Evolutionary conservation across 2,329 filamentous ascomycete genomes (phyloP), one percentile per base, ranked within the genome.

Genomic region (Pestalotiopsis fici): DNA sequence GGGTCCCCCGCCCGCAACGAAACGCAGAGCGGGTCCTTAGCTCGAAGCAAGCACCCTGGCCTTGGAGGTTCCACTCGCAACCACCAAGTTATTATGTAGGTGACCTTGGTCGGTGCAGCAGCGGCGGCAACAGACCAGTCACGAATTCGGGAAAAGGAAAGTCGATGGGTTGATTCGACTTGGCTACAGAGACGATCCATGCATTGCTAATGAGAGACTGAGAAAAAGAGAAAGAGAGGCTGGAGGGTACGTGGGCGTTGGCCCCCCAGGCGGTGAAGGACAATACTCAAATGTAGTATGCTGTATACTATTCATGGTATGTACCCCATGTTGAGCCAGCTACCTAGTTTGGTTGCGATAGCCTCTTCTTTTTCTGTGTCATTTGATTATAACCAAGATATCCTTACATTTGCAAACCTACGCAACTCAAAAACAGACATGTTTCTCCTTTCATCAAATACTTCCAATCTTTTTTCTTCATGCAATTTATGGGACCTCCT

Each of bases 1-100:
- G 62, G 62, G 62, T 35, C 62, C 43, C 62, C 62, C 59, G 21
- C 59, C 57, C 57, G 31, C 27, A 39, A 21, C 57, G 27, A 60
- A 60, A 39, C 57, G 25, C 59, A 35, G 37, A 35, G 28, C 27
- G 27, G 57, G 55, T 25, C 57, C 57, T 21, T 23, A 27, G 23
- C 27, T 57, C 18, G 18, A 21, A n/a, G 43, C 43, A 50, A 50
- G 43, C 21, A 50, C 43, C 43, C 43, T 50, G 43, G n/a, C 43
- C 31, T 35, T 35, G 31, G 43, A n/a, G 43, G 43, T 50, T 50
- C 43, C 43, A 50, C 43, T 50, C n/a, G 43, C 21, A 50, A 50
- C 43, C 43, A 21, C 7, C 31, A 35, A 35, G 31, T 35, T 35
- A 35, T 35, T 35, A 35, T 35, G 31, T 50, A 50, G 43, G 43